phyloP scores from a whole-genome alignment of 495 filamentous ascomycete genomes.

The Penicillium canariense region DNA sequence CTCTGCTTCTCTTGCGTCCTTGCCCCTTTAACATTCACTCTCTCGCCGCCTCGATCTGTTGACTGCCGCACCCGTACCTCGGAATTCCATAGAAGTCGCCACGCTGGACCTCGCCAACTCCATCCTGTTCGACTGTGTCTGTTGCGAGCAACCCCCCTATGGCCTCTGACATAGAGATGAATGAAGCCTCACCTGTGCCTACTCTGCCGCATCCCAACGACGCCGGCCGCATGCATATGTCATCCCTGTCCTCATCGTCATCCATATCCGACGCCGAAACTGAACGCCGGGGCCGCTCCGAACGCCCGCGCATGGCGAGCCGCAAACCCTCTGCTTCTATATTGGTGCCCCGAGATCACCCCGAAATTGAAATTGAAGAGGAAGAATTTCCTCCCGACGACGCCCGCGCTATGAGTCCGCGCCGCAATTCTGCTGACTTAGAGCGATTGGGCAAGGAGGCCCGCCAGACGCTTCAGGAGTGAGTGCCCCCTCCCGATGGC shows the following conservation, averaged over 20 bases:
- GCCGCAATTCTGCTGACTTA: conserved; percentile 83
- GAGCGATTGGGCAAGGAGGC: conserved; percentile 82
- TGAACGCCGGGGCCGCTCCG: conserved; percentile 42
- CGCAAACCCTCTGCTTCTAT: conserved; percentile 78
- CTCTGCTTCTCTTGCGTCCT: background rate
- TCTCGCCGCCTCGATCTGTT: conserved; percentile 5
- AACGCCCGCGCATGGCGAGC: conserved; percentile 54
- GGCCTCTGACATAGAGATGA: conserved; percentile 41
- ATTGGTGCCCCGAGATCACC: conserved; percentile 72
- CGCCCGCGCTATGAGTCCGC: conserved; percentile 90
- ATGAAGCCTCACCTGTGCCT: conserved; percentile 44
- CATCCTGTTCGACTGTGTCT: conserved; percentile 11
- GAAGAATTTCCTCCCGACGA: conserved; percentile 78
- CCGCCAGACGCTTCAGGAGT: conserved; percentile 63
- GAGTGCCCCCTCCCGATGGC: conserved; percentile 27
- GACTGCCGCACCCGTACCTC: background rate
- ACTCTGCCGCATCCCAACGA: conserved; percentile 45
- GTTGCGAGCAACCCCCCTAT: conserved; percentile 31
- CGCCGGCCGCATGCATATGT: conserved; percentile 43
- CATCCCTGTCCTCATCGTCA: conserved; percentile 44
- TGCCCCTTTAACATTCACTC: background rate
- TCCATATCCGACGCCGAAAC: conserved; percentile 49
- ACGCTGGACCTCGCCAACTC: conserved; percentile 26
- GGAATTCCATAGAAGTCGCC: conserved; percentile 14
- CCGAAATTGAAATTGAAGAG: conserved; percentile 63